A percentile compares a stretch with the other conserved stretches of the same genome.
Evolutionary conservation across 2,329 filamentous ascomycete genomes (phyloP).

Genomic region (Mycogone perniciosa): DNA sequence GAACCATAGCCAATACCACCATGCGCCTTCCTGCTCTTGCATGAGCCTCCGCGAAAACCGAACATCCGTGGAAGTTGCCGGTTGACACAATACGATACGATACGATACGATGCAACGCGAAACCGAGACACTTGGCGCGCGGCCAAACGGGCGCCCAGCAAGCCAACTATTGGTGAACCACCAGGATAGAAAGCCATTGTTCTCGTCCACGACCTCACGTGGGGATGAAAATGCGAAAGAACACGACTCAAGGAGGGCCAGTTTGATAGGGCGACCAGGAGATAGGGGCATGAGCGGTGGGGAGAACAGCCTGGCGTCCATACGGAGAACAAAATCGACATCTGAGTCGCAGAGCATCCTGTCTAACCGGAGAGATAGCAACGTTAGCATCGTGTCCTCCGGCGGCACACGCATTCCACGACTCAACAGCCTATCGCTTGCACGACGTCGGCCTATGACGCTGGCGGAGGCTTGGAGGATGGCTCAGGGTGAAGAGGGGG

Average conservation of each 20-base stretch:
- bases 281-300: neutral
- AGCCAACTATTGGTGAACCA: slow-evolving; percentile 32
- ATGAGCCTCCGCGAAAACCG: neutral
- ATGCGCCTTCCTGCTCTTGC: slow-evolving; percentile 6
- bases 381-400: slow-evolving; percentile 20
- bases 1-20: slow-evolving; percentile 1
- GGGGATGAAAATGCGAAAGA: slow-evolving; percentile 14
- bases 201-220: slow-evolving; percentile 22
- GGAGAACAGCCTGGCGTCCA: neutral
- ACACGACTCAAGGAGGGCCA: slow-evolving; percentile 1
- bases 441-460: slow-evolving; percentile 30
- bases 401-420: slow-evolving; percentile 31
- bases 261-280: neutral
- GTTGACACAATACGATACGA: neutral
- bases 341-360: slow-evolving; percentile 18
- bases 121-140: slow-evolving; percentile 17
- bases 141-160: slow-evolving; percentile 16
- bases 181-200: slow-evolving; percentile 36
- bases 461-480: slow-evolving; percentile 37
- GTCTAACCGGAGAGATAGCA: slow-evolving; percentile 15
- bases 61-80: no score
- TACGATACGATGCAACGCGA: slow-evolving; percentile 21
- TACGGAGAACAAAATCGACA: slow-evolving; percentile 18
- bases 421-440: slow-evolving; percentile 21
- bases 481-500: slow-evolving; percentile 26